Conservation (phyloP, 441 rosid genomes). For the Pelargonium australe region DNA sequence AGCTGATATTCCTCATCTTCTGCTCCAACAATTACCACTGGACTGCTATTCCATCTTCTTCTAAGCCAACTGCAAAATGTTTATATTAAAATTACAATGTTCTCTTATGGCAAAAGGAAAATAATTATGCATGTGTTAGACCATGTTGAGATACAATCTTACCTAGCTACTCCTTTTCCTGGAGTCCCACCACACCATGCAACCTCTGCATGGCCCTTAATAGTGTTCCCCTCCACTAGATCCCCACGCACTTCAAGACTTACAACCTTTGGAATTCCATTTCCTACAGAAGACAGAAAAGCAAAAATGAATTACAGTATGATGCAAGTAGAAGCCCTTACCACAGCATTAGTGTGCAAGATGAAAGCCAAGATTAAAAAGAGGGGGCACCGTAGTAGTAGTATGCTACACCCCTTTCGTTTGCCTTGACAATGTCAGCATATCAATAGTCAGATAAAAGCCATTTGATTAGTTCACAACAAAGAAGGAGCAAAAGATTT, state of each 20-base stretch:
- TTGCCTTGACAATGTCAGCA: not conserved
- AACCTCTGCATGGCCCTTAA: slow-evolving; percentile 68
- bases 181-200: slow-evolving; percentile 99
- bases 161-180: slow-evolving; percentile 92
- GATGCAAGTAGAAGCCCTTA: not conserved
- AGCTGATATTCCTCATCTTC: slow-evolving; percentile 84
- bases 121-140: not conserved
- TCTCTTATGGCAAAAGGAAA: not conserved
- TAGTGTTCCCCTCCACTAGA: slow-evolving; percentile 71
- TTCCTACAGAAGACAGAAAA: slow-evolving; percentile 45
- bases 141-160: slow-evolving; percentile 13
- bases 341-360: not conserved
- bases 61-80: slow-evolving; percentile 68
- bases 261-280: slow-evolving; percentile 88
- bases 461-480: not conserved
- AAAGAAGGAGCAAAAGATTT: not conserved
- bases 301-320: slow-evolving; percentile 15
- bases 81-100: slow-evolving; percentile 9
- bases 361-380: not conserved
- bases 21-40: slow-evolving; percentile 83
- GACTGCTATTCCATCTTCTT: slow-evolving; percentile 94
- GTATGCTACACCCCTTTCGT: not conserved
- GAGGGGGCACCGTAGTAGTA: not conserved
- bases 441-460: slow-evolving; percentile 4
- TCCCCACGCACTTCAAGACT: slow-evolving; percentile 84